Conservation (phyloP, 129 eudicot genomes). For the Flaveria ramosissima region DNA sequence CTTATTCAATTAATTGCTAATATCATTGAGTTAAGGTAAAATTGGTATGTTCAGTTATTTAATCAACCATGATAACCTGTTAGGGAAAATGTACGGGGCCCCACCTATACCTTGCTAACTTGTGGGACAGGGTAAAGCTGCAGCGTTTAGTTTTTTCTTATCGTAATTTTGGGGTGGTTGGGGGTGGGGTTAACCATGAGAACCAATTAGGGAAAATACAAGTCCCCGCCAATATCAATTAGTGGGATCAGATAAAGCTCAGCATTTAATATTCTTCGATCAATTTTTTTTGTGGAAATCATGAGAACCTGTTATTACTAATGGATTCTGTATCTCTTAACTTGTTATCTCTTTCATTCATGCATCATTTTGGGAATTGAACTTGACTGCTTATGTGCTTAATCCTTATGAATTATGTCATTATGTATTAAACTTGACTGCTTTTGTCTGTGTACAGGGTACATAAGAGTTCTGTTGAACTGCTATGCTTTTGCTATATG, state of each 20-base stretch:
- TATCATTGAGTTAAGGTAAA: background rate
- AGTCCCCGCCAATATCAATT: too few relatives aligned
- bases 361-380: background rate
- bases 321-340: background rate
- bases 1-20: background rate
- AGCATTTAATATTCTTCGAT: too few relatives aligned
- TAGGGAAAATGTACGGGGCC: background rate
- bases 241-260: too few relatives aligned
- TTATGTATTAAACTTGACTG: conserved; percentile 10
- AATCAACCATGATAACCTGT: background rate
- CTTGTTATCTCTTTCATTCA: conserved; percentile 1
- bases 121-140: background rate
- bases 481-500: conserved; percentile 82
- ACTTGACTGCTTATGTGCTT: conserved; percentile 13
- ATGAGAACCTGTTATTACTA: background rate
- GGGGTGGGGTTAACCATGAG: too few relatives aligned
- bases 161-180: too few relatives aligned
- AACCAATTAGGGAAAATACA: too few relatives aligned
- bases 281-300: background rate
- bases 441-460: conserved; percentile 57
- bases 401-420: background rate
- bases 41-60: background rate
- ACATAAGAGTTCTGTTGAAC: conserved; percentile 80
- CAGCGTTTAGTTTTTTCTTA: too few relatives aligned
- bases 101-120: background rate